These are phyloP conservation scores for Coemansia interrupta DNA, from an alignment of 192 early-diverging fungal genomes.

Conservation along the genomic window DNA sequence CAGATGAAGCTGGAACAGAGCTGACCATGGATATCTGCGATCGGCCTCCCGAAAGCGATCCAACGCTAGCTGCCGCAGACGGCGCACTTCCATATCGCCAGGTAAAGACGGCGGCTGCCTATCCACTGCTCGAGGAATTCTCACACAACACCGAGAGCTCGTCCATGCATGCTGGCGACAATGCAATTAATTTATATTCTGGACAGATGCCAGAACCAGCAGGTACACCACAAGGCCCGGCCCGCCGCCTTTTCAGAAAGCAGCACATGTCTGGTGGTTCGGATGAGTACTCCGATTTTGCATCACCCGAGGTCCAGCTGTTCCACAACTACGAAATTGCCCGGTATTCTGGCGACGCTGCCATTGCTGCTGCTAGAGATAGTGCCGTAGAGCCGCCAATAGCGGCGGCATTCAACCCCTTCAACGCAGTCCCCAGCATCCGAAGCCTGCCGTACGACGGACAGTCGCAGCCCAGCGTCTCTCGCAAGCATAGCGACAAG, in stretches of 20 bases:
- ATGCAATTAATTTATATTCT: too few species aligned
- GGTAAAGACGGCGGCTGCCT: constrained; percentile 37
- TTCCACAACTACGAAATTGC: constrained; percentile 24
- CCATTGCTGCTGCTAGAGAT: constrained; percentile 30
- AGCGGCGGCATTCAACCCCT: constrained; percentile 30
- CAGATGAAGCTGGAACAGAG: constrained; percentile 36
- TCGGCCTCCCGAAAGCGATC: constrained; percentile 37
- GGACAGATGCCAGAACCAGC: too few species aligned
- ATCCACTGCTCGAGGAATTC: constrained; percentile 26
- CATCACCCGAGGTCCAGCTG: constrained; percentile 3
- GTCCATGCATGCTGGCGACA: neutral
- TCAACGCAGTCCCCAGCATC: constrained; percentile 28
- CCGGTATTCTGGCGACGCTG: constrained; percentile 27
- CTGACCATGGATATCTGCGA: constrained; percentile 43
- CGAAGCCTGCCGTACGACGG: constrained; percentile 23
- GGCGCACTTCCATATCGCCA: constrained; percentile 36
- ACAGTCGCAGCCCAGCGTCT: constrained; percentile 13
- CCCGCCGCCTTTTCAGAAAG: neutral
- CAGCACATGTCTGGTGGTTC: neutral
- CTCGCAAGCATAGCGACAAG: constrained; percentile 23
- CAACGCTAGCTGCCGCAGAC: constrained; percentile 29
- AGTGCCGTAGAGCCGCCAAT: constrained; percentile 14
- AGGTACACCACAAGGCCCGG: too few species aligned
- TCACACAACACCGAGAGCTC: constrained; percentile 2
- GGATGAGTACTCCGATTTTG: constrained; percentile 7